phyloP scores from a whole-genome alignment of 139 green algal genomes.

The Chloropicon primus region DNA sequence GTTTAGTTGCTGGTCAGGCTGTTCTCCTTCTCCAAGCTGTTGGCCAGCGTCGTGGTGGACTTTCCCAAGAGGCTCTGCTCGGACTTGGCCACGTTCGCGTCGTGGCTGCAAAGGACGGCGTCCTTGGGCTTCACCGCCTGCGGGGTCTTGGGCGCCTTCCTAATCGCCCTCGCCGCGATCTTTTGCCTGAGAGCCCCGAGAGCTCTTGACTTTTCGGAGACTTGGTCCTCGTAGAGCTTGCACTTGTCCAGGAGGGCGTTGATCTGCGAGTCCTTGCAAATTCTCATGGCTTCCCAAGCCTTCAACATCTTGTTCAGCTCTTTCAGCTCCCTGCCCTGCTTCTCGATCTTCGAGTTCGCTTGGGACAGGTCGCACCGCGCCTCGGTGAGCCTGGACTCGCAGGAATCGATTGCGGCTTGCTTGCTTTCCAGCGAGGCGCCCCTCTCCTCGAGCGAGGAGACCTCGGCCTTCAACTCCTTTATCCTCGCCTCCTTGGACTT shows the following conservation, averaged over 20 bases:
- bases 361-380: background rate
- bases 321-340: conserved; percentile 17
- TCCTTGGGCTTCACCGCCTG: background rate
- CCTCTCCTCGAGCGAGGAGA: background rate
- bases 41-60: no score
- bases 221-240: conserved; percentile 47
- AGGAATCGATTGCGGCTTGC: background rate
- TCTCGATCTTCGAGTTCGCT: conserved; percentile 8
- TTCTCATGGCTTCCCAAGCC: conserved; percentile 54
- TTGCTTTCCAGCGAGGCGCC: background rate
- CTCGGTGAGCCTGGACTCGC: background rate
- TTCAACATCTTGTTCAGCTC: conserved; percentile 54
- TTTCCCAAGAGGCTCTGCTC: no score
- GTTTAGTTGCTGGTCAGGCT: background rate
- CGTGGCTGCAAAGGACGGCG: background rate
- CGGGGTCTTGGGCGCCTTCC: background rate
- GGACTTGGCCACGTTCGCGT: background rate
- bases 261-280: conserved; percentile 57
- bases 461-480: background rate
- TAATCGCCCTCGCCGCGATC: background rate
- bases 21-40: background rate
- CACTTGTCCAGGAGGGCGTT: conserved; percentile 40
- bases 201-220: conserved; percentile 29
- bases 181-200: background rate
- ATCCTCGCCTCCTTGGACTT: background rate